Percentiles rank a stretch among this genome's conserved stretches.
phyloP scores from a whole-genome alignment of 352 stramenopile genomes.

The Pythium insidiosum region DNA sequence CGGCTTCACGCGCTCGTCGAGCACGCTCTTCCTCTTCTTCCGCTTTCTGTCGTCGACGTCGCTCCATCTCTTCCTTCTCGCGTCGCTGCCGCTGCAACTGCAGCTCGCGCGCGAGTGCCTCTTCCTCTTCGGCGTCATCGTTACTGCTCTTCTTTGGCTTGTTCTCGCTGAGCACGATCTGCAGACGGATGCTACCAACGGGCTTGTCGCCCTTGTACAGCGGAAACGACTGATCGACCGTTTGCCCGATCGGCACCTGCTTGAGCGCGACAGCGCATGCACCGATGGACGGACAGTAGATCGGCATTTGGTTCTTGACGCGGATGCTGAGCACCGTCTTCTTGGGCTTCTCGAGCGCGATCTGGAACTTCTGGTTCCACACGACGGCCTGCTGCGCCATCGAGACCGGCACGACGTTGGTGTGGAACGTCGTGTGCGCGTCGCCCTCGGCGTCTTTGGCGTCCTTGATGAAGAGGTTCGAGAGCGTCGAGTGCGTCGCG shows the following conservation, averaged over 20 bases:
- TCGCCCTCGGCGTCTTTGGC: background rate
- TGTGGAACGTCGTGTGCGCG: constrained; percentile 44
- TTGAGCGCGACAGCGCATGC: constrained; percentile 47
- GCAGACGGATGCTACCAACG: constrained; percentile 39
- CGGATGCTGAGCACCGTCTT: constrained; percentile 58
- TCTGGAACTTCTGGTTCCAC: constrained; percentile 76
- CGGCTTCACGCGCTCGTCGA: background rate
- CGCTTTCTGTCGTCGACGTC: background rate
- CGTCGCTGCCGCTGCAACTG: constrained; percentile 11
- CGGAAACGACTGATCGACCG: constrained; percentile 47
- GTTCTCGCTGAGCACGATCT: constrained; percentile 27
- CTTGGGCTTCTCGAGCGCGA: constrained; percentile 33
- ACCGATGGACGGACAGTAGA: constrained; percentile 57
- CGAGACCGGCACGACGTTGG: constrained; percentile 31
- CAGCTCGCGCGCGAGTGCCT: constrained; percentile 5
- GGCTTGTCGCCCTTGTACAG: constrained; percentile 36
- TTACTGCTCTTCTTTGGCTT: background rate
- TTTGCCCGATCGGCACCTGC: constrained; percentile 33
- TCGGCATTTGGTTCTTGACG: constrained; percentile 58
- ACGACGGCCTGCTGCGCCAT: too few relatives aligned
- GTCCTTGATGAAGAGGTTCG: constrained; percentile 12
- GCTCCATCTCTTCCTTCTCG: constrained; percentile 9
- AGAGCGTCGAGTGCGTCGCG: constrained; percentile 16
- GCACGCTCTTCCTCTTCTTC: constrained; percentile 12
- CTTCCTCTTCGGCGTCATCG: constrained; percentile 1